Percentiles rank a stretch among this genome's conserved stretches.
Evolutionary conservation across 495 filamentous ascomycete genomes (phyloP).

Genomic region (Haplographium delicatum): DNA sequence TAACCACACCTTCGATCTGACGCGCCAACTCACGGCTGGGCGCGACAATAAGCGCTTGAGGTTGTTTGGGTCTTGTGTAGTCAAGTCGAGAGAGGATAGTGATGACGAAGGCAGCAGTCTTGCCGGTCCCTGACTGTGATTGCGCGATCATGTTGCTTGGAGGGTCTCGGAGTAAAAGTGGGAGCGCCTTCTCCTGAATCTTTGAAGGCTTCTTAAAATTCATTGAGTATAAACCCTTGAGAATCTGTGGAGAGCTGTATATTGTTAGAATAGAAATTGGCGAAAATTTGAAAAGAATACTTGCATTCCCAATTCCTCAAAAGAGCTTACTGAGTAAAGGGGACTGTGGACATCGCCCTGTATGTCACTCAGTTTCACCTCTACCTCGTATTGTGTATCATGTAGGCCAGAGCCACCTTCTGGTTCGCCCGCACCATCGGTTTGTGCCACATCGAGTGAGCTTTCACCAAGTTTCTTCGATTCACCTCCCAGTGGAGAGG

Average conservation of each 20-base stretch:
- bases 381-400: constrained; percentile 73
- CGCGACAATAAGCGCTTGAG: constrained; percentile 85
- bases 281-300: constrained; percentile 26
- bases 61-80: constrained; percentile 53
- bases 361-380: constrained; percentile 85
- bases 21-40: constrained; percentile 93
- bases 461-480: constrained; percentile 7
- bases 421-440: constrained; percentile 46
- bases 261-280: constrained; percentile 2
- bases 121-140: constrained; percentile 97
- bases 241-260: constrained; percentile 36
- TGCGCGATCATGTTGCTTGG: constrained; percentile 92
- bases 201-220: constrained; percentile 94
- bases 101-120: constrained; percentile 93
- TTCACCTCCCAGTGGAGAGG: constrained; percentile 25
- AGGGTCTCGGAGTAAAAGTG: constrained; percentile 76
- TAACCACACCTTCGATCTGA: constrained; percentile 83
- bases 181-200: constrained; percentile 90
- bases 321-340: constrained; percentile 75
- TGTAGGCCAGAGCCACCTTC: constrained; percentile 48
- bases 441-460: constrained; percentile 28
- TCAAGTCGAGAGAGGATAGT: constrained; percentile 86
- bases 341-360: constrained; percentile 84
- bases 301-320: constrained; percentile 82
- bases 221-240: constrained; percentile 64